Base-by-base conservation (phyloP, 495 filamentous ascomycete species). In the Recurvomyces mirabilis region DNA sequence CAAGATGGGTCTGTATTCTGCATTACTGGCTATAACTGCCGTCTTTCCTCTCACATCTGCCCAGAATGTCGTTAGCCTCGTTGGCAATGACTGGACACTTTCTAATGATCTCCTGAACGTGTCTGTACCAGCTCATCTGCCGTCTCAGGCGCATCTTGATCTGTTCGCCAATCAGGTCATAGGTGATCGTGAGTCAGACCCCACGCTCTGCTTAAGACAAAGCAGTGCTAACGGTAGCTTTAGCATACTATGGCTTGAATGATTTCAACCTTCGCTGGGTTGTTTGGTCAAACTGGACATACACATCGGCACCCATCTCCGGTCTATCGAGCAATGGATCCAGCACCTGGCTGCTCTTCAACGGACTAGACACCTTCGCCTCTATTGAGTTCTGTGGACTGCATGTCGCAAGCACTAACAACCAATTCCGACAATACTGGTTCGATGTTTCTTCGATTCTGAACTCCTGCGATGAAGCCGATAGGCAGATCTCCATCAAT, bases 371-470 rank as follows among this genome's bases (percentile, higher is more conserved):
- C 42, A 83, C 78, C 0, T 82, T 81, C 51, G 65, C 77, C 17
- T 71, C 72, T 14, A 70, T 84, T 22, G 60, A 65, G 15, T 64
- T 83, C 29, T 84, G 80, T 57, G 72, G 68, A 0, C 57, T 76
- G 26, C 54, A 65, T 37, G 67, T 84, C n/a, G 80, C 71, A 3
- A 67, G 68, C 1, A 81, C 79, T 0, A 70, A 81, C 54, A 84
- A 82, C 47, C 79, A 84, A 56, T 84, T 83, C 49, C 73, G 78
- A 4, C 78, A 83, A 49, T 84, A 77, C 51, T 66, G 69, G n/a
- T 83, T 82, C 47, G 70, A 84, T 33, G 66, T 83, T 4, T 74
- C 78, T 1, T 53, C 66, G 18, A 60, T 69, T 7, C 43, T 81
- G 13, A 49, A 40, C 6, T 51, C 51, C 1, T 82, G 76, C 61